Conservation (phyloP, 768 basidiomycete species). For the Rhodosporidiobolus sp. region DNA sequence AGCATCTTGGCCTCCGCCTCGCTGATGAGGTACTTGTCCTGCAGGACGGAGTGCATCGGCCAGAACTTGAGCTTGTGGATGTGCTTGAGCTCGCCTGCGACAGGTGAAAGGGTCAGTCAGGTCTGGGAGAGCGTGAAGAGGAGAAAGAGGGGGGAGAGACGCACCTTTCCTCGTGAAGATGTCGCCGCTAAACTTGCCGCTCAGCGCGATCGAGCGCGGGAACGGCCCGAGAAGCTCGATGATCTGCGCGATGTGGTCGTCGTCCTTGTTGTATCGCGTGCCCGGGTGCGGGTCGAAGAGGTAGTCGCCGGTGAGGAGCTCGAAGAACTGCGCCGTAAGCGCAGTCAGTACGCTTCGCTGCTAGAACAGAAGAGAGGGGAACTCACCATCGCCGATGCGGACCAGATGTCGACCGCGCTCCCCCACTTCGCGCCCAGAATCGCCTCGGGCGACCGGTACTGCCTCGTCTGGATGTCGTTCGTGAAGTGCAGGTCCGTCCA, state of each 20-base stretch:
- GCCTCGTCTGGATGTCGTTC: constrained; percentile 94
- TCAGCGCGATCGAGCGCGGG: constrained; percentile 74
- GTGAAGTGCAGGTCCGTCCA: constrained; percentile 91
- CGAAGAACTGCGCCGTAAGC: constrained; percentile 65
- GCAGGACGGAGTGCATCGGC: constrained; percentile 63
- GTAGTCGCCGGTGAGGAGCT: constrained; percentile 88
- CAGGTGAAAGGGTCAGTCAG: not conserved
- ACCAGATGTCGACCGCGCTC: constrained; percentile 93
- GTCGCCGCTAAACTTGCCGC: constrained; percentile 88
- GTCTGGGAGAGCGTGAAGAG: not conserved
- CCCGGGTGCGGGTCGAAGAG: constrained; percentile 96
- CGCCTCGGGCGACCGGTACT: constrained; percentile 96
- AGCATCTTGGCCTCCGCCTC: constrained; percentile 75
- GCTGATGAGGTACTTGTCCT: constrained; percentile 92
- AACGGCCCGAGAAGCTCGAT: constrained; percentile 93
- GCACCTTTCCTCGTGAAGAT: constrained; percentile 94
- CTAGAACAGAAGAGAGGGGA: not conserved
- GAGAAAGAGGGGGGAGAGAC: constrained; percentile 32
- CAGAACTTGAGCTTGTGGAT: constrained; percentile 92
- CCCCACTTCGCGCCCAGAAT: constrained; percentile 96
- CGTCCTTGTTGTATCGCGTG: constrained; percentile 90
- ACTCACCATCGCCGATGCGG: constrained; percentile 85
- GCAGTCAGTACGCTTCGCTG: not conserved
- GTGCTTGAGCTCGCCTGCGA: constrained; percentile 79
- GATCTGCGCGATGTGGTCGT: constrained; percentile 94